Base-by-base conservation (phyloP, 2,329 filamentous ascomycete species). In the Coniochaeta sp. region DNA sequence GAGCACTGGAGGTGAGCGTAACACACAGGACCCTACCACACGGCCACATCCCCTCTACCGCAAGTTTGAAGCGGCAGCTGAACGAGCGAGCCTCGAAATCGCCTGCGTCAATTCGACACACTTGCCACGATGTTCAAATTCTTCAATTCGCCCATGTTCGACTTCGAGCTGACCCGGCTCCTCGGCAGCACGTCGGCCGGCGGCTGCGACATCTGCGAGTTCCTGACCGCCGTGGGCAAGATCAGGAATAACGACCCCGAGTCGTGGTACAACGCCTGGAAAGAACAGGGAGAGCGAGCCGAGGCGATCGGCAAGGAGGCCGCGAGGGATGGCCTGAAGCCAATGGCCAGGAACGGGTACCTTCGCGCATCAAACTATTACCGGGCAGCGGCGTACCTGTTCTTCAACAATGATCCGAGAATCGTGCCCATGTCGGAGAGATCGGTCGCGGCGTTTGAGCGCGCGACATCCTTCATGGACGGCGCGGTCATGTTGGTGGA, bases 151-250 rank as follows among this genome's bases (percentile, higher is more conserved):
- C 42, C 57, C 24, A 71, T 70, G 59, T 72, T 71, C 65, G 59
- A 74, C 58, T 73, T 74, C 63, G 72, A 74, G 62, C 59, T 65
- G 28, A 57, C 69, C 44, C 65, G 72, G 10, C 30, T 73, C 30
- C 66, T 74, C n/a, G 65, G 64, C 57, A 67, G 61, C 19, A 64
- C 70, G 12, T 66, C 67, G 9, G 63, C 58, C 60, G 68, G 65
- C 30, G 72, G 70, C 2, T 62, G 61, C 62, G 70, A 73, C n/a
- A 62, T 68, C 28, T 67, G 64, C 24, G 72, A 74, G 60, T 66
- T 62, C 57, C 67, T 73, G 14, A 65, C 67, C 54, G 69, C 69
- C 32, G 62, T 65, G 38, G 62, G 59, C n/a, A 59, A 67, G 55
- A 71, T 74, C 61, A 67, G 66, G 58, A 61, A 69, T 24, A 44